Evolutionary conservation across 1,139 yeast species (phyloP).

Genomic region (Kurtzmaniella quercitrusa): DNA sequence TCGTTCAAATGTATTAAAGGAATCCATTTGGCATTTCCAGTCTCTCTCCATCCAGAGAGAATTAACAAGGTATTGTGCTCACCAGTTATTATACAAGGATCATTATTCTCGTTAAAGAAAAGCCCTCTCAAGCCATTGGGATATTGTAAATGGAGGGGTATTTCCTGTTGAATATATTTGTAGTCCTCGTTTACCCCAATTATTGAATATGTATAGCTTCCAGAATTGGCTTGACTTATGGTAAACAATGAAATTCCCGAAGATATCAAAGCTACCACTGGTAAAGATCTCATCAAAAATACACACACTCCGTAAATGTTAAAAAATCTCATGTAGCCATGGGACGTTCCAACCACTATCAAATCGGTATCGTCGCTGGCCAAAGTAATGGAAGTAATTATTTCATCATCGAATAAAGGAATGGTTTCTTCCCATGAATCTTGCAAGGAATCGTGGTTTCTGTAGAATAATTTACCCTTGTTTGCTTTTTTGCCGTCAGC

Average conservation of each 20-base stretch:
- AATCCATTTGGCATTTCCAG: conserved; percentile 79
- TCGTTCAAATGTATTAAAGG: conserved; percentile 72
- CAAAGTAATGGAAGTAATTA: conserved; percentile 34
- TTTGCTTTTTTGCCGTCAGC: conserved; percentile 14
- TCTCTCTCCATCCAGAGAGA: conserved; percentile 72
- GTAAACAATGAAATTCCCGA: conserved; percentile 31
- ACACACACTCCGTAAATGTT: conserved; percentile 40
- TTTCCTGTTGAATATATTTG: conserved; percentile 38
- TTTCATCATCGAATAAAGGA: conserved; percentile 33
- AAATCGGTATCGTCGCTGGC: conserved; percentile 28
- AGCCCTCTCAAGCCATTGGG: conserved; percentile 48
- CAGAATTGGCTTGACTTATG: conserved; percentile 26
- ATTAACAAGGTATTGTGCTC: conserved; percentile 64
- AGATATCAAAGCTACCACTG: conserved; percentile 35
- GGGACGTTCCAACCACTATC: conserved; percentile 38
- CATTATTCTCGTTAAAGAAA: conserved; percentile 80
- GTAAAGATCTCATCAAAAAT: conserved; percentile 34
- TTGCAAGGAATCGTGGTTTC: conserved; percentile 42
- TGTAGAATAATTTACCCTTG: conserved; percentile 35
- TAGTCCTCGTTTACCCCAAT: conserved; percentile 34
- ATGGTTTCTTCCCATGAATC: conserved; percentile 43
- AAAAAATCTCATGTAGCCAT: conserved; percentile 39
- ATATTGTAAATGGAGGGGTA: conserved; percentile 31
- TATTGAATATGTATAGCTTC: conserved; percentile 31
- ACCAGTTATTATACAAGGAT: conserved; percentile 81